phyloP scores from a whole-genome alignment of 225 moss, liverwort and hornwort species.

The Marchantia paleacea region DNA sequence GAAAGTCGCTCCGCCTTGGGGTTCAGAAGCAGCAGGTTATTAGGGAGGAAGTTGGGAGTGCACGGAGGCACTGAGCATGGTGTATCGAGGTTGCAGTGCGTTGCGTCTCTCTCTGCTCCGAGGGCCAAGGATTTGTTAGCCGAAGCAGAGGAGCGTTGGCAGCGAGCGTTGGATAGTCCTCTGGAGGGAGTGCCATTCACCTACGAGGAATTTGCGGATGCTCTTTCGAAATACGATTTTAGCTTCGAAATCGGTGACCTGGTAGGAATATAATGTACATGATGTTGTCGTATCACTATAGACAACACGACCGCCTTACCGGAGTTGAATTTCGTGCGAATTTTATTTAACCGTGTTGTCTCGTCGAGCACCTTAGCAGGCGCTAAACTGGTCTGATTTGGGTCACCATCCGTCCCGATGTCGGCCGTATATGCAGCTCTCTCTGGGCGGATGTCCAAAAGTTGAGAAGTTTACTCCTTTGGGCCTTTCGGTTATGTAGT shows the following conservation, averaged over 20 bases:
- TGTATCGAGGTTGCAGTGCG: conserved; percentile 31
- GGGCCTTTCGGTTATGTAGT: too few species aligned
- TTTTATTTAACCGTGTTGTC: too few species aligned
- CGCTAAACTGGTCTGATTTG: too few species aligned
- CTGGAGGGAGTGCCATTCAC: conserved; percentile 86
- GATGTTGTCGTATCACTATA: too few species aligned
- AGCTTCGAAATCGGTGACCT: conserved; percentile 94
- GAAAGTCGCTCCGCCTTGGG: neutral
- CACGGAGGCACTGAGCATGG: conserved; percentile 8
- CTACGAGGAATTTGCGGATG: conserved; percentile 93
- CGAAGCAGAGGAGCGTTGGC: conserved; percentile 92
- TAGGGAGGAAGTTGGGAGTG: conserved; percentile 19
- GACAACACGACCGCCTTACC: too few species aligned
- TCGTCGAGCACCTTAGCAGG: too few species aligned
- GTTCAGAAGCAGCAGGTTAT: conserved; percentile 12
- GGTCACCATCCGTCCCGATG: too few species aligned
- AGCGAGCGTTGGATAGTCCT: conserved; percentile 78
- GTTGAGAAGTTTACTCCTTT: too few species aligned
- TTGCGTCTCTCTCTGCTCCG: conserved; percentile 37
- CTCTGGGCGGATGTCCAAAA: too few species aligned
- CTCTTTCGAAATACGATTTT: conserved; percentile 89
- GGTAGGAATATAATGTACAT: too few species aligned
- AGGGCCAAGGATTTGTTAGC: conserved; percentile 42
- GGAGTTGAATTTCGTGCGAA: too few species aligned
- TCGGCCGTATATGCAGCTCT: too few species aligned